Evolutionary conservation across 805 yeast genomes (phyloP).

Genomic region (Candida schatavii): DNA sequence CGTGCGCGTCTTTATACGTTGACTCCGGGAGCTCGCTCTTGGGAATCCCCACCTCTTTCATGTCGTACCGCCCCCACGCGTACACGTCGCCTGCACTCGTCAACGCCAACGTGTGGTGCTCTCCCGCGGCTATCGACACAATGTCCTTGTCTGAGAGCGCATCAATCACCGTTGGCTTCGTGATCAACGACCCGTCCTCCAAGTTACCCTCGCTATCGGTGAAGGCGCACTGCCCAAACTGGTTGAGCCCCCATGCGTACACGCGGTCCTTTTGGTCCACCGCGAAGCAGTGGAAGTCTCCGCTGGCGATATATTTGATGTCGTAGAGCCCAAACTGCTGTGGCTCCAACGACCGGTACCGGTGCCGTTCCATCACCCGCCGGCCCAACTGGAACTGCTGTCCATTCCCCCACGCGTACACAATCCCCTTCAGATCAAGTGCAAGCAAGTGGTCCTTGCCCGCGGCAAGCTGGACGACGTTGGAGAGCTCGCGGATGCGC

Average conservation of each 20-base stretch:
- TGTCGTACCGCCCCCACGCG: constrained; percentile 89
- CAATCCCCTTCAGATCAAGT: constrained; percentile 78
- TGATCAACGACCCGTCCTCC: constrained; percentile 81
- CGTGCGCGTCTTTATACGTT: constrained; percentile 75
- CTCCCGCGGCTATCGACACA: constrained; percentile 78
- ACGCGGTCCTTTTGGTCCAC: constrained; percentile 69
- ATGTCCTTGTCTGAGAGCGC: constrained; percentile 58
- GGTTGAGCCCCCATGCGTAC: constrained; percentile 92
- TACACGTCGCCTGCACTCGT: constrained; percentile 70
- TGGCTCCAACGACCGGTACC: constrained; percentile 71
- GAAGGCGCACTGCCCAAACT: constrained; percentile 91
- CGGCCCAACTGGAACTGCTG: constrained; percentile 92
- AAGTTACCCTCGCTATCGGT: constrained; percentile 59
- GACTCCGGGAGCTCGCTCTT: constrained; percentile 63
- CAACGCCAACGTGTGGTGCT: constrained; percentile 86
- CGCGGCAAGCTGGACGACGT: constrained; percentile 78
- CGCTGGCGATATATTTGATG: constrained; percentile 79
- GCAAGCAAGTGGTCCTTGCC: constrained; percentile 94
- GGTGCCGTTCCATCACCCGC: constrained; percentile 74
- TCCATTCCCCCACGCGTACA: constrained; percentile 97
- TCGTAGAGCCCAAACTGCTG: constrained; percentile 80
- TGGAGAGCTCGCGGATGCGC: constrained; percentile 56
- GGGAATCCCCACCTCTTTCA: constrained; percentile 87
- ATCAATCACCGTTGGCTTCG: constrained; percentile 73
- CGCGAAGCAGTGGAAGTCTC: constrained; percentile 96